A percentile compares a stretch with the other conserved stretches of the same genome.
Conservation (phyloP, 148 eudicot genomes). For the Diospyros lotus region DNA sequence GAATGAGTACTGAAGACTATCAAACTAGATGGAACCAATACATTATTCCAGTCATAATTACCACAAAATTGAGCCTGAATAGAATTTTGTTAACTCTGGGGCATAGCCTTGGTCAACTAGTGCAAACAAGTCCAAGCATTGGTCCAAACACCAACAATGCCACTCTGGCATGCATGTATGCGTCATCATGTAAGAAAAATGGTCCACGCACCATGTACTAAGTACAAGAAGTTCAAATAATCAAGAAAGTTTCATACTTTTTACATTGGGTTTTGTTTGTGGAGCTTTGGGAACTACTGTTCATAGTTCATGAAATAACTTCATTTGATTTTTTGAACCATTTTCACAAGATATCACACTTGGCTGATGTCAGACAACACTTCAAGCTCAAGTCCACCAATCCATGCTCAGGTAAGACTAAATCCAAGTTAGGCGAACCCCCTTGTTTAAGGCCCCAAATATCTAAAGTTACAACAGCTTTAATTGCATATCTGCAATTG, state of each 20-base stretch:
- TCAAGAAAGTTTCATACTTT: neutral
- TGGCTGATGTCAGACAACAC: neutral
- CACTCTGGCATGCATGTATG: neutral
- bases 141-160: neutral
- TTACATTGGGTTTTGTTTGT: neutral
- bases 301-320: neutral
- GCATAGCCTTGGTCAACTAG: too few relatives aligned
- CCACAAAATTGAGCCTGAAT: too few relatives aligned
- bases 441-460: neutral
- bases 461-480: neutral
- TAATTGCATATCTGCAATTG: neutral
- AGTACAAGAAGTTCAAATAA: neutral
- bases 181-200: neutral
- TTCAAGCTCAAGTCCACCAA: neutral
- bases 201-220: neutral
- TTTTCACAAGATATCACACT: neutral
- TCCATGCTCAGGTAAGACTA: conserved; percentile 6
- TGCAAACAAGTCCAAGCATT: neutral
- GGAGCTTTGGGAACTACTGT: neutral
- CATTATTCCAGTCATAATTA: too few relatives aligned
- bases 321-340: neutral
- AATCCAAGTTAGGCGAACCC: neutral
- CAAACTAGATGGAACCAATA: too few relatives aligned
- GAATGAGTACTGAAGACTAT: too few relatives aligned
- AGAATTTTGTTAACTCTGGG: too few relatives aligned